phyloP scores from a whole-genome alignment of 2,329 filamentous ascomycete genomes.

The Dissoconium aciculare region DNA sequence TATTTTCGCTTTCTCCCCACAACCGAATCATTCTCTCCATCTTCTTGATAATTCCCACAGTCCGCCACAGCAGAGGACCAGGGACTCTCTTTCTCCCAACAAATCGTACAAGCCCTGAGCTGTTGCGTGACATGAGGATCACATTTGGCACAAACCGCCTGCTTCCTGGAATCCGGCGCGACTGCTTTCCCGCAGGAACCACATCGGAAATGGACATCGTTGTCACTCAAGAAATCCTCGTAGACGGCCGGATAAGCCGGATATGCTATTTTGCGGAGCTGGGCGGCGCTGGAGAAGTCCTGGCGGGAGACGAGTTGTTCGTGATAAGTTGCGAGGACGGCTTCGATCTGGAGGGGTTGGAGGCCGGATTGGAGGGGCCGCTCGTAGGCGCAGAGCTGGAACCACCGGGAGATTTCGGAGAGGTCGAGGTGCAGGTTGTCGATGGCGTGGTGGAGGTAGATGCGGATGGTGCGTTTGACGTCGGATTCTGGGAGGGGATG shows the following conservation, averaged over 20 bases:
- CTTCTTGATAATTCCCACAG: too few relatives aligned
- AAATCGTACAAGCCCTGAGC: constrained; percentile 30
- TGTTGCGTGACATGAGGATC: too few relatives aligned
- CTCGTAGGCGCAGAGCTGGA: constrained; percentile 25
- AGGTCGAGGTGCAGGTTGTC: constrained; percentile 19
- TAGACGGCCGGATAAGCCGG: constrained; percentile 42
- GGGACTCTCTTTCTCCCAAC: constrained; percentile 30
- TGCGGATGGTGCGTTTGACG: constrained; percentile 23
- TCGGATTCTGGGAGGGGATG: constrained; percentile 21
- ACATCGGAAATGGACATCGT: constrained; percentile 40
- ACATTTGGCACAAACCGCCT: too few relatives aligned
- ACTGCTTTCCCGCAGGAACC: constrained; percentile 42
- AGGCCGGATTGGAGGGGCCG: constrained; percentile 31
- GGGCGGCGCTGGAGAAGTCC: constrained; percentile 38
- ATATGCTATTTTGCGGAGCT: constrained; percentile 41
- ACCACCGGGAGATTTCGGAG: constrained; percentile 24
- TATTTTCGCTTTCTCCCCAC: constrained; percentile 3
- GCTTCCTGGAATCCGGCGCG: constrained; percentile 37
- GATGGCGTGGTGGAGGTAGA: constrained; percentile 29
- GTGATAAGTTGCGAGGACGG: constrained; percentile 43
- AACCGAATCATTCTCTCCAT: too few relatives aligned
- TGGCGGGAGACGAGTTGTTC: constrained; percentile 35
- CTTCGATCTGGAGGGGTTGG: constrained; percentile 38
- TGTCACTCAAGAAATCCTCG: constrained; percentile 41
- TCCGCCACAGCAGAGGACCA: too few relatives aligned